Base-by-base conservation (phyloP, 345 rosid species). In the Lepidium aucheri region DNA sequence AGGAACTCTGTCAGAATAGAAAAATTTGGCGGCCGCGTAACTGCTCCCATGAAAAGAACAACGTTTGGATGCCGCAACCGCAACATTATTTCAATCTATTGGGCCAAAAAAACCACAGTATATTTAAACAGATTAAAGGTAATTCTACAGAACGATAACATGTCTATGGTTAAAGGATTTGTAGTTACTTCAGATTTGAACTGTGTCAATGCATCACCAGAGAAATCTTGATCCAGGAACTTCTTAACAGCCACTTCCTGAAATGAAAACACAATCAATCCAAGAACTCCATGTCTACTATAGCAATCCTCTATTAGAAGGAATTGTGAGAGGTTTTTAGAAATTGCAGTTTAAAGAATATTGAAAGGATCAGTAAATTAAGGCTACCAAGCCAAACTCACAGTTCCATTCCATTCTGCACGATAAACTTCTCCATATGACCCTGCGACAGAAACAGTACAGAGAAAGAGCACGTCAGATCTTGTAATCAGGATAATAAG, bases 231-330 rank as follows among this genome's bases (percentile, higher is more conserved):
- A 65, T 86, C 87, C 78, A 90, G 53, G 62, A 93, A 93, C 78
- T 88, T 90, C 83, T 90, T 93, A 74, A 90, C 97, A 65, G 96
- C 99, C 83, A 94, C 99, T 82, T 94, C 99, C 99, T 90, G 82
- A 47, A 69, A 80, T 18, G 52, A 58, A 67, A 60, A 64, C 52
- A 68, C 67, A 61, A 63, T 56, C 50, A 49, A 66, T 47, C 26
- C 68, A 74, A 45, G 6, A 36, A 18, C n/a, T 44, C 24, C 46
- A 11, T 38, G 59, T 17, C 43, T 32, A 39, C 40, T 32, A 45
- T 54, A 46, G 36, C 39, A 66, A 60, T 35, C 57, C 26, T 49
- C 38, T 59, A 35, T 28, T 43, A 49, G 57, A 34, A 51, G 61
- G 53, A 33, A 51, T 24, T 53, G 44, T 20, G 35, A 17, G 46